A percentile compares a stretch with the other conserved stretches of the same genome.
Evolutionary conservation across 83 land plant genomes (phyloP).

Genomic region (Diphasiastrum complanatum): DNA sequence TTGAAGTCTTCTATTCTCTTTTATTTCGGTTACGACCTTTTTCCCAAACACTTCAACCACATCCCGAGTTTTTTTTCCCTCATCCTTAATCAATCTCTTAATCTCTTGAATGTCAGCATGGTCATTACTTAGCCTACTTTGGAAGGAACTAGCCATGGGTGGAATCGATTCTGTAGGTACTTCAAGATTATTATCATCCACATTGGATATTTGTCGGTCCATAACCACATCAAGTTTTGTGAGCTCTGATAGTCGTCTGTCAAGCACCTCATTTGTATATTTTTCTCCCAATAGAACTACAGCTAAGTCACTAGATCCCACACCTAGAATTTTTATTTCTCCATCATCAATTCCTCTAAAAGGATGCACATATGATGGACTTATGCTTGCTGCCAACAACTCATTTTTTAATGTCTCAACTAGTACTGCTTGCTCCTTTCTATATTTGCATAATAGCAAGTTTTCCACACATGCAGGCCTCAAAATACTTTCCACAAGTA

Average conservation of each 20-base stretch:
- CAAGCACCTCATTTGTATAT: too few species aligned
- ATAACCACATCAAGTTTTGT: too few species aligned
- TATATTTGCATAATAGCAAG: neutral
- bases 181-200: too few species aligned
- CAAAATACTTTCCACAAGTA: conserved; percentile 2
- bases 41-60: neutral
- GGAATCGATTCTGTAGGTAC: too few species aligned
- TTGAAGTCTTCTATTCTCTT: neutral
- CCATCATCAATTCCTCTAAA: neutral
- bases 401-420: neutral
- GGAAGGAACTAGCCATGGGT: too few species aligned
- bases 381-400: conserved; percentile 4
- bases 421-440: conserved; percentile 2
- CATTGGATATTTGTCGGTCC: too few species aligned
- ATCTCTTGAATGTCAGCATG: too few species aligned
- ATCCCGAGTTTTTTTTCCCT: neutral
- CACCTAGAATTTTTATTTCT: too few species aligned
- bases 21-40: neutral
- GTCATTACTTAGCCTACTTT: too few species aligned
- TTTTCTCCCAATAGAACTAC: too few species aligned
- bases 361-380: neutral
- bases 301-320: too few species aligned
- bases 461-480: neutral
- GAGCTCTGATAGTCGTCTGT: too few species aligned
- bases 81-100: neutral